phyloP scores from a whole-genome alignment of 345 rosid genomes.

The Salix udensis region DNA sequence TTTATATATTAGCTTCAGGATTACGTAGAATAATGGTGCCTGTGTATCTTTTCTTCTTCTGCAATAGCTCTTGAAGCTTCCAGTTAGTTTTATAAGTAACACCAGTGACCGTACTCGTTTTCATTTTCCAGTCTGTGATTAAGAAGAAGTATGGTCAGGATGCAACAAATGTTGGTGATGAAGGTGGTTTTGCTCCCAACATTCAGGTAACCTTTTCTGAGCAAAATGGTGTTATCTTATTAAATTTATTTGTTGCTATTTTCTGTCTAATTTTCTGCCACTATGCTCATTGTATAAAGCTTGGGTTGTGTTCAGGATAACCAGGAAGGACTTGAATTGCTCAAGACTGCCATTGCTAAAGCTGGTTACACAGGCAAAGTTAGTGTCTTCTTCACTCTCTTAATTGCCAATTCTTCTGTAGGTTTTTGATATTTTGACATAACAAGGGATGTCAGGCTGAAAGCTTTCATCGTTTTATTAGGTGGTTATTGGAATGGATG shows the following conservation, averaged over 20 bases:
- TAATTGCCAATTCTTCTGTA: not conserved
- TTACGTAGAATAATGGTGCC: not conserved
- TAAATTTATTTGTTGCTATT: not conserved
- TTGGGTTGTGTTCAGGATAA: constrained; percentile 55
- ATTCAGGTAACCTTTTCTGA: constrained; percentile 39
- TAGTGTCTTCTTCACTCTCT: constrained; percentile 15
- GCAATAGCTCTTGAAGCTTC: too few species aligned
- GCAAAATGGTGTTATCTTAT: not conserved
- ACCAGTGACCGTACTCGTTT: not conserved
- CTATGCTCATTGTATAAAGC: not conserved
- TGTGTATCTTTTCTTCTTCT: not conserved
- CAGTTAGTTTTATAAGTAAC: not conserved
- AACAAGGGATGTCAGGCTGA: not conserved
- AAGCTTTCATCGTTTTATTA: constrained; percentile 22
- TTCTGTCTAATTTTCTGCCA: not conserved
- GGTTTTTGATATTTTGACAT: not conserved
- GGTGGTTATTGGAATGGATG: constrained; percentile 99
- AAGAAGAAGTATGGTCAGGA: constrained; percentile 66
- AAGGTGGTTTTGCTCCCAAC: constrained; percentile 65
- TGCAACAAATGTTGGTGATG: constrained; percentile 66
- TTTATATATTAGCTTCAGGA: not conserved
- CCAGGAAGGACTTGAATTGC: constrained; percentile 96
- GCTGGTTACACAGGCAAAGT: constrained; percentile 93
- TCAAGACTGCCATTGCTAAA: constrained; percentile 84
- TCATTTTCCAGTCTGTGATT: constrained; percentile 40